Conservation (phyloP, 257 asterid genomes). For the Solanum etuberosum region DNA sequence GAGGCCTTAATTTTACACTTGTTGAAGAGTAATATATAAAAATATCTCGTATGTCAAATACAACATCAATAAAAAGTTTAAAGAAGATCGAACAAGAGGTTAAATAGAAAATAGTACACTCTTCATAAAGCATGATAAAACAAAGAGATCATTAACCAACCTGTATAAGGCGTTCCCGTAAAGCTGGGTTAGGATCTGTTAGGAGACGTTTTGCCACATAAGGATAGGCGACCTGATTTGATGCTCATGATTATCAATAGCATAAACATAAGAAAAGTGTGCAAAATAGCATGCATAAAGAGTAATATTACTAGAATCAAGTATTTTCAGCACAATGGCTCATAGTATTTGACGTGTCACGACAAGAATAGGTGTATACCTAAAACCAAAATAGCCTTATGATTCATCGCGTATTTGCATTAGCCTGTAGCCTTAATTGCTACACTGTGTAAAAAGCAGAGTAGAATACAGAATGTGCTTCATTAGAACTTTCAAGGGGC, state of each 20-base stretch:
- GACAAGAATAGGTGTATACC: neutral
- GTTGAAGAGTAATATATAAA: neutral
- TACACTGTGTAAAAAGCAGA: neutral
- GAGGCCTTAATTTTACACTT: neutral
- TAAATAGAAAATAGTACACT: neutral
- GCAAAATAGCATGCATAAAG: neutral
- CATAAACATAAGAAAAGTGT: neutral
- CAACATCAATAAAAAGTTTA: neutral
- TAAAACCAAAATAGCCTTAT: neutral
- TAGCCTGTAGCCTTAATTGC: neutral
- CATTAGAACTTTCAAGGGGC: neutral
- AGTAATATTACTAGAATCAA: neutral
- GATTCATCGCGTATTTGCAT: neutral
- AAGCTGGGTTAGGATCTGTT: slow-evolving; percentile 97
- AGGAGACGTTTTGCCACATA: slow-evolving; percentile 95
- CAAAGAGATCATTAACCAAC: slow-evolving; percentile 17
- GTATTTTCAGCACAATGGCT: neutral
- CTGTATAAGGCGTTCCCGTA: slow-evolving; percentile 96
- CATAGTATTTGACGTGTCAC: neutral
- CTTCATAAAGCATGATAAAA: neutral
- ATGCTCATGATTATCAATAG: neutral
- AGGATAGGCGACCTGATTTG: slow-evolving; percentile 94
- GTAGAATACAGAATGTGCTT: neutral
- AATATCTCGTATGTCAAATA: neutral
- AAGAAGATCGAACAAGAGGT: neutral